Conservation (phyloP, 2,329 filamentous ascomycete genomes). For the Escovopsis sp. region DNA sequence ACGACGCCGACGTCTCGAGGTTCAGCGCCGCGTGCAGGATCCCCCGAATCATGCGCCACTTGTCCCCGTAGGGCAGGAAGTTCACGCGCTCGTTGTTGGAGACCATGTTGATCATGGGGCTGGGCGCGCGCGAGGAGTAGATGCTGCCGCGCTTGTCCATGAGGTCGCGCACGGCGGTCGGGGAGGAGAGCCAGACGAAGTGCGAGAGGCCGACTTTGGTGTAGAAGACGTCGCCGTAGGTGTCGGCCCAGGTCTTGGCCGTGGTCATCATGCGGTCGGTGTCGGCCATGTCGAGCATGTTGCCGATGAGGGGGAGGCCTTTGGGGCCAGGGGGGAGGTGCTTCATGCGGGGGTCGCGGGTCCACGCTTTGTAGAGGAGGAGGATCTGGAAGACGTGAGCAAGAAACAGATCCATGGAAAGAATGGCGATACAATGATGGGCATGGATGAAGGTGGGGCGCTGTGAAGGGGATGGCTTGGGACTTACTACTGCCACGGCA, state of each 20-base stretch:
- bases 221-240: slow-evolving; percentile 36
- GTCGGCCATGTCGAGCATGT: slow-evolving; percentile 13
- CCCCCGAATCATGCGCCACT: slow-evolving; percentile 2
- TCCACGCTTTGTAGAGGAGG: slow-evolving; percentile 1
- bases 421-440: no score
- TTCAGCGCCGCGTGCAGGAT: slow-evolving; percentile 6
- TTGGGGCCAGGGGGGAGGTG: slow-evolving; percentile 7
- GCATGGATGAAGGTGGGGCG: no score
- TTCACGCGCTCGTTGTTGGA: slow-evolving; percentile 4
- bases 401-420: no score
- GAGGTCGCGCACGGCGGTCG: slow-evolving; percentile 32
- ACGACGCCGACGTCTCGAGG: slow-evolving; percentile 5
- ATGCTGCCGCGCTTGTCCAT: slow-evolving; percentile 33
- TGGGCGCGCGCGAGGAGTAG: slow-evolving; percentile 27
- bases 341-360: slow-evolving; percentile 2
- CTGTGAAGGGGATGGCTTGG: no score
- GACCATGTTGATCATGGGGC: slow-evolving; percentile 10
- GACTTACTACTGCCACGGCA: no score
- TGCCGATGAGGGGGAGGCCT: slow-evolving; percentile 12
- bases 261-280: slow-evolving; percentile 14
- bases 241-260: slow-evolving; percentile 30
- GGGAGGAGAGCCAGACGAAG: slow-evolving; percentile 30
- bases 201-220: slow-evolving; percentile 32
- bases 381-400: no score
- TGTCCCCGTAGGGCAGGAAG: slow-evolving; percentile 4